These are phyloP conservation scores for Rhodamnia argentea DNA, from an alignment of 345 rosid species.

Conservation along the genomic window DNA sequence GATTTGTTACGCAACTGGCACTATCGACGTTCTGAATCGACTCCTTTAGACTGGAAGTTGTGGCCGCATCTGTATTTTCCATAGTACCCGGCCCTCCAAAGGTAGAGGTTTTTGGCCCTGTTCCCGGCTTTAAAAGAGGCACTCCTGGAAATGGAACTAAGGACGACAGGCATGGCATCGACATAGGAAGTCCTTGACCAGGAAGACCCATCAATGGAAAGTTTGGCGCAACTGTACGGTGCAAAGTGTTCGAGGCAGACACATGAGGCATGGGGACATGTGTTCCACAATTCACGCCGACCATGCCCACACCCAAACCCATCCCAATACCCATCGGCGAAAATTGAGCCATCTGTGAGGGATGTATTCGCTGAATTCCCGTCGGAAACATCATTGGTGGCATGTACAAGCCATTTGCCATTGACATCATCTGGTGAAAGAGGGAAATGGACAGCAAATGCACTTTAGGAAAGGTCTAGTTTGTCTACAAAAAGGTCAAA, in stretches of 20 bases:
- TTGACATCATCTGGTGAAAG: constrained; percentile 66
- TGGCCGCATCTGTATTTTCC: constrained; percentile 28
- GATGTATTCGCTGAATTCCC: constrained; percentile 35
- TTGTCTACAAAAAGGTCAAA: background rate
- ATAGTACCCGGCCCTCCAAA: constrained; percentile 13
- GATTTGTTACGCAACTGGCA: constrained; percentile 17
- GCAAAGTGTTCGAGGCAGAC: constrained; percentile 3
- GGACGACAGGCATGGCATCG: constrained; percentile 25
- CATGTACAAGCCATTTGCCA: constrained; percentile 70
- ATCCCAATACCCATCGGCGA: constrained; percentile 43
- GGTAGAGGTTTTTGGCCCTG: constrained; percentile 9
- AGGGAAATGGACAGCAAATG: background rate
- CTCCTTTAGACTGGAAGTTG: constrained; percentile 30
- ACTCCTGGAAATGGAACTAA: constrained; percentile 26
- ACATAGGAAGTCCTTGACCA: constrained; percentile 38
- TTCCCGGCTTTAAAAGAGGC: constrained; percentile 19
- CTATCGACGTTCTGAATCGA: constrained; percentile 16
- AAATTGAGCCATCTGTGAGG: constrained; percentile 45
- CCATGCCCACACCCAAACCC: constrained; percentile 61
- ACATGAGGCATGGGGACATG: constrained; percentile 36
- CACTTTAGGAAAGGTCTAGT: background rate
- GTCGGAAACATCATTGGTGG: constrained; percentile 66
- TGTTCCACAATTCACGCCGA: constrained; percentile 38
- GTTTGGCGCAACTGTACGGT: constrained; percentile 29
- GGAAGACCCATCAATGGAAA: constrained; percentile 32